Evolutionary conservation across 352 stramenopile species (phyloP).

Genomic region (Phytophthora vignae): DNA sequence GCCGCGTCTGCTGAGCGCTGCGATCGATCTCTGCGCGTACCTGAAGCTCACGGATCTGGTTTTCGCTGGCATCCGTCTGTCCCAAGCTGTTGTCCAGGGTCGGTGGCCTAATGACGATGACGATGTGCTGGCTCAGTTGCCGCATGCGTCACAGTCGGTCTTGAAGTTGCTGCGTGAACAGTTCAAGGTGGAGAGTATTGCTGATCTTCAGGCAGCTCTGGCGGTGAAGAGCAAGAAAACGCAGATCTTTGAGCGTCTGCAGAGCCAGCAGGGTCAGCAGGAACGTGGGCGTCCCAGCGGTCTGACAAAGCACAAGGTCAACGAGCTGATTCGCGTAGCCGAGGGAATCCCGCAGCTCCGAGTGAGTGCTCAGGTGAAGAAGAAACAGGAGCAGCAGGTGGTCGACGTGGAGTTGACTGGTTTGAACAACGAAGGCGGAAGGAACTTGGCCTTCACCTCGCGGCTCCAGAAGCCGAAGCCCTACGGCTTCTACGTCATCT

Average conservation of each 20-base stretch:
- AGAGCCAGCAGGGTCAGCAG: conserved; percentile 31
- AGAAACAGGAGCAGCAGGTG: conserved; percentile 31
- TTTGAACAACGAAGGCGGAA: conserved; percentile 39
- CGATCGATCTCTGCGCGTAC: conserved; percentile 89
- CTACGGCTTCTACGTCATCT: conserved; percentile 78
- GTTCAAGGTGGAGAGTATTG: conserved; percentile 37
- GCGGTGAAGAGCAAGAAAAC: conserved; percentile 39
- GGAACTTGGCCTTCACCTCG: conserved; percentile 45
- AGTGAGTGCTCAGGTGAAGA: conserved; percentile 32
- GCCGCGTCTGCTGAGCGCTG: conserved; percentile 94
- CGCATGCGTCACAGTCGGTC: conserved; percentile 44
- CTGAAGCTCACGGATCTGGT: conserved; percentile 62
- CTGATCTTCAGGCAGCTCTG: conserved; percentile 47
- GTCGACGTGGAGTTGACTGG: conserved; percentile 52
- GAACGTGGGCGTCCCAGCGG: conserved; percentile 22
- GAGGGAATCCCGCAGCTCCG: conserved; percentile 57
- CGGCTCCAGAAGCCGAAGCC: conserved; percentile 71
- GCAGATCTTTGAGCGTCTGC: conserved; percentile 44
- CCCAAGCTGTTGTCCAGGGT: conserved; percentile 62
- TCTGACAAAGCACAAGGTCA: conserved; percentile 47
- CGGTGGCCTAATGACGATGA: conserved; percentile 47
- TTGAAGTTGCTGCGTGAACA: conserved; percentile 40
- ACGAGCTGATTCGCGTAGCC: conserved; percentile 53
- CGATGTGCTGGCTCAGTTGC: conserved; percentile 55
- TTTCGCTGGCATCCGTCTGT: conserved; percentile 62